Base-by-base conservation (phyloP, 495 filamentous ascomycete genomes). In the Daldinia grandis region DNA sequence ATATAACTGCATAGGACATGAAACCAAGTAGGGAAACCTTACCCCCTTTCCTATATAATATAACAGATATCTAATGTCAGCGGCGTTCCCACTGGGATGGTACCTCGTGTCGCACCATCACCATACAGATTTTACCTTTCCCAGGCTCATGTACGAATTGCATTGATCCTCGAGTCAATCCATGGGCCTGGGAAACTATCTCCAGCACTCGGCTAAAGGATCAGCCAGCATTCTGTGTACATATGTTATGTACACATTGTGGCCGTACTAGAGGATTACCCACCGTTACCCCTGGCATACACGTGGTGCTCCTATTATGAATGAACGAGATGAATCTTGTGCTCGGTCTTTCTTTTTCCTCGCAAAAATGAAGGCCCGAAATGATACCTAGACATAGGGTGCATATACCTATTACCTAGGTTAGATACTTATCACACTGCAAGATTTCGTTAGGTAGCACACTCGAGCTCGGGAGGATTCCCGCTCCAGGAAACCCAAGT, bases 401-500 rank as follows among this genome's bases (percentile, higher is more conserved):
- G 9, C n/a, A 47, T 10, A 47, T 21, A 21, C 5, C n/a, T n/a
- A n/a, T n/a, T n/a, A n/a, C n/a, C n/a, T n/a, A n/a, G n/a, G n/a
- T n/a, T n/a, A n/a, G n/a, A n/a, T n/a, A 14, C 12, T 35, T 35
- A 35, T 35, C 12, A 35, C 4, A 35, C 1, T 35, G 12, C 9
- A 10, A 12, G 35, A 54, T 47, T 54, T 38, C 49, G 38, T 57
- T 61, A 33, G 40, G 42, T 62, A 35, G n/a, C 17, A 33, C 21
- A 51, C 25, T 59, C 21, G 44, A 58, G 33, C 15, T 55, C 69
- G 64, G 64, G 69, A 72, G 60, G 69, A 68, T 64, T 72, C 64
- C 60, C 60, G 69, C 64, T 56, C 64, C 42, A 53, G 17, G 35
- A 58, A 37, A 17, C 28, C 62, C 8, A 54, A 17, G 35, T 25